Conservation (phyloP, 768 basidiomycete genomes). For the Symmetrospora coprosmae region DNA sequence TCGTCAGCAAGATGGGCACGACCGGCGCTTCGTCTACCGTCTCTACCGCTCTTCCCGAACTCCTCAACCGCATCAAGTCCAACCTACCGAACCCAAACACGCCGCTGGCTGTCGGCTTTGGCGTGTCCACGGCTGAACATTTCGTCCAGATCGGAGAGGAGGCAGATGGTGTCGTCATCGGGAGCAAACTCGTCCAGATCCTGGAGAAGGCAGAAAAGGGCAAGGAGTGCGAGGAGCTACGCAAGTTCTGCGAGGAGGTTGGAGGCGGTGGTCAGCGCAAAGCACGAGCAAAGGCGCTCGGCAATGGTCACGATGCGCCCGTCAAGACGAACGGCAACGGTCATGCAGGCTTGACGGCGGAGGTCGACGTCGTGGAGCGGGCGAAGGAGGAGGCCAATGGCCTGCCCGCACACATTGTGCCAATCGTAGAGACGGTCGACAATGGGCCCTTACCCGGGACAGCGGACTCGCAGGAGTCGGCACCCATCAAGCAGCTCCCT, state of each 20-base stretch:
- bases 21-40: slow-evolving; percentile 74
- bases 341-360: not conserved
- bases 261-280: slow-evolving; percentile 34
- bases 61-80: slow-evolving; percentile 67
- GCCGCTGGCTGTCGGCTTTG: slow-evolving; percentile 91
- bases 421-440: slow-evolving; percentile 19
- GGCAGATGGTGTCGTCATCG: slow-evolving; percentile 92
- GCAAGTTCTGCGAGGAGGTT: slow-evolving; percentile 61
- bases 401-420: slow-evolving; percentile 2
- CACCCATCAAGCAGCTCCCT: slow-evolving; percentile 47
- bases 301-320: slow-evolving; percentile 12
- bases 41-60: slow-evolving; percentile 67
- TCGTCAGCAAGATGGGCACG: slow-evolving; percentile 99
- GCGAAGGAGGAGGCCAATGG: slow-evolving; percentile 24
- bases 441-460: not conserved
- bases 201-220: slow-evolving; percentile 49
- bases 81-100: slow-evolving; percentile 26
- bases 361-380: slow-evolving; percentile 12
- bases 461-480: slow-evolving; percentile 34
- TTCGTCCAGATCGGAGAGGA: slow-evolving; percentile 74
- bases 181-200: slow-evolving; percentile 65
- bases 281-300: slow-evolving; percentile 12
- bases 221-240: slow-evolving; percentile 46
- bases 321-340: not conserved
- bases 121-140: slow-evolving; percentile 76